Evolutionary conservation across 805 yeast genomes (phyloP).

Genomic region (Cyberlindnera xishuangbannaensis): DNA sequence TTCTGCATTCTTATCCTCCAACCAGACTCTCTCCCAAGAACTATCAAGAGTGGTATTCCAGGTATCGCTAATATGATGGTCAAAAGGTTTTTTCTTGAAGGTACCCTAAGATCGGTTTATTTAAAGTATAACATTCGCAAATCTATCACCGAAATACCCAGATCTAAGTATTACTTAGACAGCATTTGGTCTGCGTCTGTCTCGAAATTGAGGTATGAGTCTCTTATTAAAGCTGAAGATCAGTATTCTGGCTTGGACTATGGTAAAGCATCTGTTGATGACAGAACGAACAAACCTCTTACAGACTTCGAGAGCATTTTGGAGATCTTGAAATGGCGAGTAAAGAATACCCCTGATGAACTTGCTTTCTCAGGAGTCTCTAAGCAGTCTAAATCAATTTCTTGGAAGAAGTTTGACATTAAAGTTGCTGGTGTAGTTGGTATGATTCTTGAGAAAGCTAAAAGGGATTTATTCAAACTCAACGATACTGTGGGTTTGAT

Average conservation of each 20-base stretch:
- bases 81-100: conserved; percentile 70
- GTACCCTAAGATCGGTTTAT: conserved; percentile 71
- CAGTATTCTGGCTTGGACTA: conserved; percentile 82
- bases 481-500: conserved; percentile 76
- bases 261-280: conserved; percentile 71
- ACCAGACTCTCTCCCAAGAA: conserved; percentile 77
- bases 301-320: conserved; percentile 66
- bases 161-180: conserved; percentile 70
- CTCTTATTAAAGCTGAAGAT: conserved; percentile 53
- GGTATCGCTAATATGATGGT: conserved; percentile 91
- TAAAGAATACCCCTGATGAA: conserved; percentile 68
- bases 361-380: conserved; percentile 55
- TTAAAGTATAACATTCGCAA: conserved; percentile 71
- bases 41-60: conserved; percentile 76
- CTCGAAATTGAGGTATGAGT: conserved; percentile 56
- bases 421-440: conserved; percentile 70
- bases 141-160: conserved; percentile 60
- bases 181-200: conserved; percentile 69
- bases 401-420: conserved; percentile 81
- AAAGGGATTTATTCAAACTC: conserved; percentile 53
- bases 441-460: conserved; percentile 65
- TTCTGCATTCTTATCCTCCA: conserved; percentile 79
- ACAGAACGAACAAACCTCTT: conserved; percentile 66
- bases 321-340: conserved; percentile 76
- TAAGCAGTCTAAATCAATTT: conserved; percentile 40